Conservation (phyloP, 2,329 filamentous ascomycete genomes). For the Verticillium nubilum region DNA sequence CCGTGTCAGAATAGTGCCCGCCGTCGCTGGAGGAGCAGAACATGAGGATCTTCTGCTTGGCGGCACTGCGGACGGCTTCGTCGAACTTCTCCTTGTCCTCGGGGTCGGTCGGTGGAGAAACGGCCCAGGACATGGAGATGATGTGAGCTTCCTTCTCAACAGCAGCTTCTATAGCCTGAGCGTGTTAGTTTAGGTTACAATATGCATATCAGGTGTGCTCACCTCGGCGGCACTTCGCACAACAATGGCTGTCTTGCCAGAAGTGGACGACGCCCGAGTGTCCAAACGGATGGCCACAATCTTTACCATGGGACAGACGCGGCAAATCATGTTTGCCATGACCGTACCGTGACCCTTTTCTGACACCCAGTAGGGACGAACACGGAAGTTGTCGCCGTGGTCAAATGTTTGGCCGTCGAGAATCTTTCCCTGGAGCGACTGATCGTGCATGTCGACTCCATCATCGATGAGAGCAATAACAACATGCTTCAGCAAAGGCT, state of each 20-base stretch:
- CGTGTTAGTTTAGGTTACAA: not conserved
- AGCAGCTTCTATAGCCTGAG: conserved; percentile 23
- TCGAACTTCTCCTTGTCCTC: not conserved
- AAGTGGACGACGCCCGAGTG: conserved; percentile 11
- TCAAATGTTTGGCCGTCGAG: conserved; percentile 20
- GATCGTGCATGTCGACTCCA: conserved; percentile 24
- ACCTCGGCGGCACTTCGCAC: conserved; percentile 19
- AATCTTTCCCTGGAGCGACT: conserved; percentile 16
- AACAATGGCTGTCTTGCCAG: conserved; percentile 13
- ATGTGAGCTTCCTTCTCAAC: conserved; percentile 23
- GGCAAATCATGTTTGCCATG: conserved; percentile 20
- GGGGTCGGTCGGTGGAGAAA: conserved; percentile 14
- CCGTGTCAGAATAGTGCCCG: conserved; percentile 9
- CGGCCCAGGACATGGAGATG: conserved; percentile 32
- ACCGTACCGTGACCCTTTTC: conserved; percentile 16
- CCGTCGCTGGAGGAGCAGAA: conserved; percentile 31
- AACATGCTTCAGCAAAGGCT: conserved; percentile 8
- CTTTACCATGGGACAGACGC: conserved; percentile 19
- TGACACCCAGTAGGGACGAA: not conserved
- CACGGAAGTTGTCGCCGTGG: conserved; percentile 1
- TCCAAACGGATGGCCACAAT: conserved; percentile 17
- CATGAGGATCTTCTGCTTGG: conserved; percentile 24
- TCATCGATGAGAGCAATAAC: conserved; percentile 33
- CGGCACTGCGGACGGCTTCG: conserved; percentile 16
- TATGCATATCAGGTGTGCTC: not conserved